Conservation (phyloP, 139 green algal genomes). For the Chlamydomonas sp. region DNA sequence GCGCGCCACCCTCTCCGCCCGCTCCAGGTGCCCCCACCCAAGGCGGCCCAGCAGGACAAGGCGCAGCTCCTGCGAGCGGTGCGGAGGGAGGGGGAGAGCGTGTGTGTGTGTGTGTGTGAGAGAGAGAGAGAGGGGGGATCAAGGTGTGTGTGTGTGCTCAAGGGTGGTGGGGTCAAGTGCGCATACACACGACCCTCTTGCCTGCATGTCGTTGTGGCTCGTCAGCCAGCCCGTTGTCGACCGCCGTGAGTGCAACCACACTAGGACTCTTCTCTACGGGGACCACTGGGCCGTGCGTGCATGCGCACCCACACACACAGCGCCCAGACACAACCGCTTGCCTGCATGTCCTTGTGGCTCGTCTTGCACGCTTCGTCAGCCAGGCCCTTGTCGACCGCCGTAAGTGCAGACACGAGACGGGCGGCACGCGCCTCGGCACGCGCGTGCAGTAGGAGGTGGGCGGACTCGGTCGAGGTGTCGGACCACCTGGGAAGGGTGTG, state of each 20-base stretch:
- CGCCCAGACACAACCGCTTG: no score
- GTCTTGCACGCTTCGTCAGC: not conserved
- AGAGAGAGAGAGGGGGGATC: no score
- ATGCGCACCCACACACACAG: no score
- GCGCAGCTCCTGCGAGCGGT: not conserved
- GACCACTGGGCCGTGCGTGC: no score
- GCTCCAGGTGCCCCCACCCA: constrained; percentile 2
- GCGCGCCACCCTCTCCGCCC: not conserved
- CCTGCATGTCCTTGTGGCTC: constrained; percentile 8
- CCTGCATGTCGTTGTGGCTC: constrained; percentile 8
- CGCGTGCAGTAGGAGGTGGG: constrained; percentile 55
- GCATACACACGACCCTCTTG: no score
- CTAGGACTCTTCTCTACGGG: no score
- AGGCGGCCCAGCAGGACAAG: not conserved
- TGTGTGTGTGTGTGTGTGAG: no score
- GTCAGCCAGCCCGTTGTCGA: constrained; percentile 9
- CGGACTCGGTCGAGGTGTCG: constrained; percentile 40
- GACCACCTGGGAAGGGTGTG: constrained; percentile 59
- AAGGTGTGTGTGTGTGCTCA: no score
- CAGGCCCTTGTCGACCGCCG: constrained; percentile 5
- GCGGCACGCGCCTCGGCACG: constrained; percentile 36
- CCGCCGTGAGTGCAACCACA: not conserved
- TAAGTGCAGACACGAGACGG: not conserved
- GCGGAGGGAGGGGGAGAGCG: no score
- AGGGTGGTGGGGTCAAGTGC: no score